A percentile compares a stretch with the other conserved stretches of the same genome.
Conservation (phyloP, 108 stramenopile genomes). For the Skeletonema costatum region DNA sequence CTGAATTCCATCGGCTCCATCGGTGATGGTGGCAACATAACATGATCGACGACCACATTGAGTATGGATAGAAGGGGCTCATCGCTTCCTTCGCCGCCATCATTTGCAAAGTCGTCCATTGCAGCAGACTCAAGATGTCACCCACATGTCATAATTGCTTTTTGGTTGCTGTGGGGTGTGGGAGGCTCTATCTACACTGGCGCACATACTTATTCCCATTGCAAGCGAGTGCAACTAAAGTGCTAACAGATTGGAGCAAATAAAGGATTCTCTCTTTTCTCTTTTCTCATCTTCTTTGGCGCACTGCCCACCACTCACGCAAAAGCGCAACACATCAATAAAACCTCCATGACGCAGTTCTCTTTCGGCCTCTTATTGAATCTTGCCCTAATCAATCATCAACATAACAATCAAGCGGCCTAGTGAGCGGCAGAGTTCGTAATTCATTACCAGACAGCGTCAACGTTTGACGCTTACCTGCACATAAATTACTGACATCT, state of each 20-base stretch:
- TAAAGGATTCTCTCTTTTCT: too few species aligned
- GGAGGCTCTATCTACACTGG: too few species aligned
- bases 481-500: background rate
- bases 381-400: background rate
- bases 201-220: too few species aligned
- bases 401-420: background rate
- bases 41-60: constrained; percentile 81
- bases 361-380: background rate
- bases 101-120: background rate
- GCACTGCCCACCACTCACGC: too few species aligned
- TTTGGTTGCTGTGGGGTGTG: too few species aligned
- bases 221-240: too few species aligned
- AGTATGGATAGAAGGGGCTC: constrained; percentile 61
- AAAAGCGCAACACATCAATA: too few species aligned
- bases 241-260: too few species aligned
- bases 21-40: constrained; percentile 74
- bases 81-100: background rate
- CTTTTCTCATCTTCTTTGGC: too few species aligned
- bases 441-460: background rate
- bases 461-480: background rate
- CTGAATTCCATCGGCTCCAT: constrained; percentile 71
- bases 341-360: background rate
- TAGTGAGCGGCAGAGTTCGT: background rate
- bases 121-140: background rate
- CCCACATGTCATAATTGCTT: too few species aligned